phyloP scores from a whole-genome alignment of 352 stramenopile species.

The Globisporangium echinulatum region DNA sequence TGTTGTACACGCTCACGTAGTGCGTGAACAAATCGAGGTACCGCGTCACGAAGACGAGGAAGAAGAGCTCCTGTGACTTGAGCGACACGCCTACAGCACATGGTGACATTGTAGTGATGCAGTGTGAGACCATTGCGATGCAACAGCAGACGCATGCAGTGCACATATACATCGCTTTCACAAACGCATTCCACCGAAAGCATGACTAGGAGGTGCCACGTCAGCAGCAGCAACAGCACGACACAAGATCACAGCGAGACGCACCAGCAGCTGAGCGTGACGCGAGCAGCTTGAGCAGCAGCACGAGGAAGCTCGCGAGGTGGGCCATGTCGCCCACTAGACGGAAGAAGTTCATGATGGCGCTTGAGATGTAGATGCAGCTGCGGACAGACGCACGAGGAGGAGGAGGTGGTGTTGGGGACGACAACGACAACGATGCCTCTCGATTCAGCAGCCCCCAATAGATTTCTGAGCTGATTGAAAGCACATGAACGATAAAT shows the following conservation, averaged over 20 bases:
- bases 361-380: neutral
- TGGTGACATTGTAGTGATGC: too few species aligned
- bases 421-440: too few species aligned
- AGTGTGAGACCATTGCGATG: neutral
- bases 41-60: conserved; percentile 96
- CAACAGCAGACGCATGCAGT: neutral
- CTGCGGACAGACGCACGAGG: neutral
- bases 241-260: conserved; percentile 4
- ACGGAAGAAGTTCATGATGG: conserved; percentile 95
- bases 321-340: conserved; percentile 98
- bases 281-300: conserved; percentile 94
- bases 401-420: neutral
- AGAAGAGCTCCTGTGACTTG: conserved; percentile 99
- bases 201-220: neutral
- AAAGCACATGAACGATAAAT: too few species aligned
- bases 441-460: too few species aligned
- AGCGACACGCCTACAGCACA: conserved; percentile 91
- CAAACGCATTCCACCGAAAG: neutral
- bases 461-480: too few species aligned
- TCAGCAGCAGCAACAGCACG: neutral
- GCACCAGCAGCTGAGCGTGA: conserved; percentile 72
- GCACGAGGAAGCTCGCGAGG: conserved; percentile 97
- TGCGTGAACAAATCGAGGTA: conserved; percentile 99
- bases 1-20: conserved; percentile 97
- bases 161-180: neutral